phyloP scores from a whole-genome alignment of 2,329 filamentous ascomycete species.

The Fusarium globosum region DNA sequence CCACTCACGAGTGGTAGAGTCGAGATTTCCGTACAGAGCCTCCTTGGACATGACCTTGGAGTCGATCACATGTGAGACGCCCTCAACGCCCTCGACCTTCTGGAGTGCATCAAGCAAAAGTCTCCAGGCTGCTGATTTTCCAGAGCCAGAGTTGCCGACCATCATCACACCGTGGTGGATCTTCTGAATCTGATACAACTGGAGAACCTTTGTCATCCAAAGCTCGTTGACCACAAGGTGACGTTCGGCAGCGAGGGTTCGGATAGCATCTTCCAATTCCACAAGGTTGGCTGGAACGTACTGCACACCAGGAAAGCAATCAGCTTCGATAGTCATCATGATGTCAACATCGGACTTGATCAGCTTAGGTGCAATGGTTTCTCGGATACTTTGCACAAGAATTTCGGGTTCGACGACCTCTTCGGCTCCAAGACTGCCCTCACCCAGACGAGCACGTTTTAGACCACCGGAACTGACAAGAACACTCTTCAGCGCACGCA shows the following conservation, averaged over 20 bases:
- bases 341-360: conserved; percentile 91
- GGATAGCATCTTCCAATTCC: conserved; percentile 83
- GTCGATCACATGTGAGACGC: conserved; percentile 97
- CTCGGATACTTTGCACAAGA: conserved; percentile 96
- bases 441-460: conserved; percentile 81
- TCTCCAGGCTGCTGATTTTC: conserved; percentile 96
- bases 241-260: conserved; percentile 82
- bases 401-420: conserved; percentile 93
- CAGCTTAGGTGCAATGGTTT: conserved; percentile 97
- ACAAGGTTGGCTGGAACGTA: conserved; percentile 91
- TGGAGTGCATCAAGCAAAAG: conserved; percentile 91
- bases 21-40: conserved; percentile 92
- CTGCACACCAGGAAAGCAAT: conserved; percentile 91
- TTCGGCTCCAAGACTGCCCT: conserved; percentile 70
- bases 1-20: conserved; percentile 98
- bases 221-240: conserved; percentile 90
- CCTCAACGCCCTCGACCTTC: conserved; percentile 89
- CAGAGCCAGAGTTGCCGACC: conserved; percentile 97
- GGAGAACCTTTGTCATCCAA: conserved; percentile 97
- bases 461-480: conserved; percentile 96
- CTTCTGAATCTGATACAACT: conserved; percentile 97
- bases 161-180: conserved; percentile 99
- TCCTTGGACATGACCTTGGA: conserved; percentile 99
- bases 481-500: conserved; percentile 98
- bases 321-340: conserved; percentile 84